Evolutionary conservation across 148 eudicot genomes (phyloP).

Genomic region (Persicaria tinctoria): DNA sequence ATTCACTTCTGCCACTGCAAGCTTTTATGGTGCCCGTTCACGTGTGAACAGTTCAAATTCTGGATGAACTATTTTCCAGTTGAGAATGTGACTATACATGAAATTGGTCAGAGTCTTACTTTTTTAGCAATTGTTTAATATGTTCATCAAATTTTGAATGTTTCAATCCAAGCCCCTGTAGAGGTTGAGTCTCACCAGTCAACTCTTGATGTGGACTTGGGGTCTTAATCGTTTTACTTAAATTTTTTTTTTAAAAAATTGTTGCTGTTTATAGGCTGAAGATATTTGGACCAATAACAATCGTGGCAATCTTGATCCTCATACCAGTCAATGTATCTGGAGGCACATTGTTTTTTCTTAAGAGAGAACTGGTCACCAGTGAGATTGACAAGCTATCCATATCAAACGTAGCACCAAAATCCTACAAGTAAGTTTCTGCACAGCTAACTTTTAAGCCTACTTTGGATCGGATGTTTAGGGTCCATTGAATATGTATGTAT

Average conservation of each 20-base stretch:
- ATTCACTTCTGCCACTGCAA: background rate
- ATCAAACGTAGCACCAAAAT: slow-evolving; percentile 81
- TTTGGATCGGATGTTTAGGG: background rate
- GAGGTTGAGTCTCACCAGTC: background rate
- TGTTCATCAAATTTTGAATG: background rate
- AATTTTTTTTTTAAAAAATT: background rate
- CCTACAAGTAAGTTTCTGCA: slow-evolving; percentile 45
- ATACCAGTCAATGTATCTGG: slow-evolving; percentile 79
- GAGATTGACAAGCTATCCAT: slow-evolving; percentile 92
- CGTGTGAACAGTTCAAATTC: slow-evolving; percentile 4
- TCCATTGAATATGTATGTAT: background rate
- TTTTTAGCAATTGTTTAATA: background rate
- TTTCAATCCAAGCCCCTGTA: background rate
- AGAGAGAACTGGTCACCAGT: slow-evolving; percentile 69
- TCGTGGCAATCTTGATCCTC: slow-evolving; percentile 68
- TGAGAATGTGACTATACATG: slow-evolving; percentile 3
- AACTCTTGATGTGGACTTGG: slow-evolving; percentile 8
- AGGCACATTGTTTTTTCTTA: slow-evolving; percentile 62
- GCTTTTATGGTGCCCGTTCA: background rate
- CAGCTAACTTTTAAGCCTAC: background rate
- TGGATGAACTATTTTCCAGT: background rate
- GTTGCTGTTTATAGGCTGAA: slow-evolving; percentile 46
- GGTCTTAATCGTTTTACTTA: background rate
- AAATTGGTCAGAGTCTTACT: background rate
- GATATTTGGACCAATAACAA: slow-evolving; percentile 69